Evolutionary conservation across 768 basidiomycete genomes (phyloP).

Genomic region (Crassisporium funariophilum): DNA sequence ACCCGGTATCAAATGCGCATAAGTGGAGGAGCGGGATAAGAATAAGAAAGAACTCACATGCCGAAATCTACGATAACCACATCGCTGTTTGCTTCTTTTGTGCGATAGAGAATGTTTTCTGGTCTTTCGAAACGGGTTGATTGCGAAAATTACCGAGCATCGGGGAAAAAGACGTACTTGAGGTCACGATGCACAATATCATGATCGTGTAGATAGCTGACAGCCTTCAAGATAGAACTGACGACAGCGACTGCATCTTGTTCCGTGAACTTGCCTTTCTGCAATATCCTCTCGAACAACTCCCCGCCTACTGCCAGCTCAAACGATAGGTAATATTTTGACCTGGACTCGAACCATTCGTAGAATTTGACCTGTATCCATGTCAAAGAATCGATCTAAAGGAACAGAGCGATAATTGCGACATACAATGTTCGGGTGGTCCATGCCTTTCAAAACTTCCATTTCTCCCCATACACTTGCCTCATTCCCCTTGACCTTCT

Average conservation of each 20-base stretch:
- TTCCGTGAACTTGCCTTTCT: constrained; percentile 92
- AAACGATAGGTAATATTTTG: constrained; percentile 95
- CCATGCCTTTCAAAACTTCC: constrained; percentile 85
- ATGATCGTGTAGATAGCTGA: constrained; percentile 87
- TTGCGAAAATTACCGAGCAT: constrained; percentile 4
- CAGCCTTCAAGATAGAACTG: constrained; percentile 83
- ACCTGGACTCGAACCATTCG: constrained; percentile 93
- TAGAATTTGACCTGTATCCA: constrained; percentile 83
- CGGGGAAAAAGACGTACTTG: constrained; percentile 53
- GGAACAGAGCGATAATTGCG: neutral
- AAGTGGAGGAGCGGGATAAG: no score
- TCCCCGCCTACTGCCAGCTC: constrained; percentile 95
- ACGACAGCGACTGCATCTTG: constrained; percentile 82
- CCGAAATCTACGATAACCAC: constrained; percentile 98
- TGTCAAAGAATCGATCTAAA: neutral
- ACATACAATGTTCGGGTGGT: constrained; percentile 89
- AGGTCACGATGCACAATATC: constrained; percentile 96
- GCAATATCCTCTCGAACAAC: constrained; percentile 85
- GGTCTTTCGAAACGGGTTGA: constrained; percentile 52
- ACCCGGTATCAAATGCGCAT: neutral
- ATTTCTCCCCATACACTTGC: constrained; percentile 90
- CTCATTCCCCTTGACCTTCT: constrained; percentile 92
- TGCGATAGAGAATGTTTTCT: constrained; percentile 94
- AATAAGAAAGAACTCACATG: constrained; percentile 67
- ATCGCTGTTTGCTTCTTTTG: constrained; percentile 72